Evolutionary conservation across 2,329 filamentous ascomycete species (phyloP).

Genomic region (Aspergillus pseudoviridinutans): DNA sequence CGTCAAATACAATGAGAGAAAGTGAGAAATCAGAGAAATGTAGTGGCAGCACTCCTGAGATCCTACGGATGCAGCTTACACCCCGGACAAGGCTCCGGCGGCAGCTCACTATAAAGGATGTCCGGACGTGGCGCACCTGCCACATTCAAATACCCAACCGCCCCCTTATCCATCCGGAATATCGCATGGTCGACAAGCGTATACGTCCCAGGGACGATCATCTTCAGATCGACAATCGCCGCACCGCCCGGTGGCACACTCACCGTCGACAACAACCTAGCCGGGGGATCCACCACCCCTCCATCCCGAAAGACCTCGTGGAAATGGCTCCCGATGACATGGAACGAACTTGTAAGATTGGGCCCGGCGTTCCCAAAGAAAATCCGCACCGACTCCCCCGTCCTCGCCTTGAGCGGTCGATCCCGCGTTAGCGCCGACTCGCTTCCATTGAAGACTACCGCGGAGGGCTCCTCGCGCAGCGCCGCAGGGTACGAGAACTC

Average conservation of each 20-base stretch:
- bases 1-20: no score
- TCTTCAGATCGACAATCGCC: slow-evolving; percentile 30
- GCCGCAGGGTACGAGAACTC: slow-evolving; percentile 35
- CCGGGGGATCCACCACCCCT: slow-evolving; percentile 29
- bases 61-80: slow-evolving; percentile 29
- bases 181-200: slow-evolving; percentile 34
- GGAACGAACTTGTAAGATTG: slow-evolving; percentile 32
- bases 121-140: slow-evolving; percentile 25
- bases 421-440: slow-evolving; percentile 30
- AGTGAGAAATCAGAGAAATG: no score
- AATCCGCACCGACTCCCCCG: slow-evolving; percentile 29
- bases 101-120: slow-evolving; percentile 22
- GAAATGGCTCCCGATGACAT: slow-evolving; percentile 30
- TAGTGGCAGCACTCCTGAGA: neutral
- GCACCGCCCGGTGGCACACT: slow-evolving; percentile 26
- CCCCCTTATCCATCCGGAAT: slow-evolving; percentile 33
- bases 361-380: slow-evolving; percentile 36
- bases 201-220: slow-evolving; percentile 32
- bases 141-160: slow-evolving; percentile 34
- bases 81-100: slow-evolving; percentile 27
- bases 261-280: slow-evolving; percentile 22
- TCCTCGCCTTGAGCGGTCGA: slow-evolving; percentile 26
- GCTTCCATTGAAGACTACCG: slow-evolving; percentile 32
- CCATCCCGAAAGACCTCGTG: slow-evolving; percentile 27
- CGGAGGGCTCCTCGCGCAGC: slow-evolving; percentile 29